phyloP scores from a whole-genome alignment of 441 rosid species.

The Eutrema salsugineum region DNA sequence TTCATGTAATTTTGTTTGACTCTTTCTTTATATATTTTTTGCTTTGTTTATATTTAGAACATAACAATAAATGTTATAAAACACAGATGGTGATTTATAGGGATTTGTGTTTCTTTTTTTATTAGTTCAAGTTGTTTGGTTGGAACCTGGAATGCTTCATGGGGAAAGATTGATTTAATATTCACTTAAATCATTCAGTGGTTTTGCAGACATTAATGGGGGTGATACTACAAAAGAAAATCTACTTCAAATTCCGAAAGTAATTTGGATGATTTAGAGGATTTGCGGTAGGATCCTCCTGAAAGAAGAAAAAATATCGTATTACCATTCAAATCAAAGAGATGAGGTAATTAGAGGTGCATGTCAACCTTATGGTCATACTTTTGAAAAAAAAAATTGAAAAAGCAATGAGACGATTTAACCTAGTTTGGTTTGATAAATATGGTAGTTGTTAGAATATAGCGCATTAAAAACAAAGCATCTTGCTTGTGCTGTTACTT shows the following conservation, averaged over 20 bases:
- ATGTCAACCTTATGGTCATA: not conserved
- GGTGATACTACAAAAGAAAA: not conserved
- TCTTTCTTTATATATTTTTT: no score
- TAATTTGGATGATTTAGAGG: not conserved
- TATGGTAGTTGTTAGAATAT: not conserved
- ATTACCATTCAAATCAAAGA: not conserved
- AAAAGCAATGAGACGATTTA: not conserved
- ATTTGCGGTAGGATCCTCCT: not conserved
- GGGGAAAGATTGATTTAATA: no score
- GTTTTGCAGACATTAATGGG: not conserved
- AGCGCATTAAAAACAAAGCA: not conserved
- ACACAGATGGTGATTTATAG: no score
- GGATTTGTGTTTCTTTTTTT: no score
- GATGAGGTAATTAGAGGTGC: not conserved
- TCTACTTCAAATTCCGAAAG: not conserved
- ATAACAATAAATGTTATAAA: no score
- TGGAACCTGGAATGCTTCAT: no score
- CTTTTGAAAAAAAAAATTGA: not conserved
- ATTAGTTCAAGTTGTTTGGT: no score
- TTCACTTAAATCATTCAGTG: no score
- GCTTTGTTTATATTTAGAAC: no score
- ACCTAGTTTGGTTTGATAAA: not conserved
- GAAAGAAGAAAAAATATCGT: not conserved
- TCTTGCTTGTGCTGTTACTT: not conserved
- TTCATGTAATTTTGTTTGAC: no score